Conservation (phyloP, 805 yeast genomes). For the Blastobotrys muscicola region DNA sequence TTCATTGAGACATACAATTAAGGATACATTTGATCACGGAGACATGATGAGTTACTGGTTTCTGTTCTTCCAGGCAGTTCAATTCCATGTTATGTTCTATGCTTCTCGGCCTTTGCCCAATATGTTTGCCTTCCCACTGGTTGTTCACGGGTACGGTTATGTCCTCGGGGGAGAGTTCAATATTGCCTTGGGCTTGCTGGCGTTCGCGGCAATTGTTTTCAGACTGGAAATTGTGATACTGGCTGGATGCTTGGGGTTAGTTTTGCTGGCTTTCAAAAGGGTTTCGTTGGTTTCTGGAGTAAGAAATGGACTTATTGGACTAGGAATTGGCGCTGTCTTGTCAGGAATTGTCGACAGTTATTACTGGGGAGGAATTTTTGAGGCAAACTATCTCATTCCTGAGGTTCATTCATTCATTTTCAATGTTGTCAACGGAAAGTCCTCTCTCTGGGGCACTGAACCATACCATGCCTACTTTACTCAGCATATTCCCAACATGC, state of each 20-base stretch:
- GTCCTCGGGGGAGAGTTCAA: conserved; percentile 42
- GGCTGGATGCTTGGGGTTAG: conserved; percentile 34
- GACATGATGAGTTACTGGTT: conserved; percentile 38
- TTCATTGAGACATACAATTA: conserved; percentile 37
- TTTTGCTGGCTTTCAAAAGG: conserved; percentile 39
- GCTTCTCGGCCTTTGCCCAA: conserved; percentile 86
- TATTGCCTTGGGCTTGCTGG: conserved; percentile 41
- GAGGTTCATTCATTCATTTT: conserved; percentile 64
- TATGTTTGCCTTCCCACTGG: conserved; percentile 64
- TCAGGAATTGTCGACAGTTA: conserved; percentile 55
- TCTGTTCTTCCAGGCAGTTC: conserved; percentile 47
- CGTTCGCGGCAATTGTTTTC: conserved; percentile 58
- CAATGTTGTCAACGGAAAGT: conserved; percentile 68
- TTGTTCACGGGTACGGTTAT: conserved; percentile 44
- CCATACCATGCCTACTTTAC: conserved; percentile 63
- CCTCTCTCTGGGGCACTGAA: conserved; percentile 76
- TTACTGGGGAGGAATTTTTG: conserved; percentile 46
- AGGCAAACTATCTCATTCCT: conserved; percentile 42
- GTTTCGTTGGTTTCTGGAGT: conserved; percentile 32
- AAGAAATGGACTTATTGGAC: conserved; percentile 34
- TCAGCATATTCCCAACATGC: conserved; percentile 36
- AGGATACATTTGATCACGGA: not conserved
- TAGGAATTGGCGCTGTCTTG: conserved; percentile 38
- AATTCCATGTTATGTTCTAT: conserved; percentile 75
- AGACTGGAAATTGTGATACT: conserved; percentile 51